phyloP scores from a whole-genome alignment of 208 protist species.

The Trichomonas gallinae region DNA sequence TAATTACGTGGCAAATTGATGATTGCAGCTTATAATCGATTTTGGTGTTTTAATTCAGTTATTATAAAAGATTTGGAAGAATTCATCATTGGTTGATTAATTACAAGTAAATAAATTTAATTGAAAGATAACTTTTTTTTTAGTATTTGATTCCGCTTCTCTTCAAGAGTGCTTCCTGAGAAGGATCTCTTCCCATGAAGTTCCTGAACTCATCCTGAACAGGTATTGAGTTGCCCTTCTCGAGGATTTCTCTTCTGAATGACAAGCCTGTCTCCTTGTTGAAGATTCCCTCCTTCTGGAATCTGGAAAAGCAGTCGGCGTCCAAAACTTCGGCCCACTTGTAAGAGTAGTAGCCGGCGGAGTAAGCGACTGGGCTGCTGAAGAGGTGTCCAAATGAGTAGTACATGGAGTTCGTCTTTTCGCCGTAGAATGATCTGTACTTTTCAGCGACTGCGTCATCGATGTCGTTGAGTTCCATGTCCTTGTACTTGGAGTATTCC shows the following conservation, averaged over 20 bases:
- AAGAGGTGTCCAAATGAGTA: not conserved
- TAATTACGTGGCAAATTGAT: too few relatives aligned
- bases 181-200: constrained; percentile 19
- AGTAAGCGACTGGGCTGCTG: not conserved
- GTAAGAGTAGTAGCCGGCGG: not conserved
- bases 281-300: not conserved
- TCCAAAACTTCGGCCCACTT: not conserved
- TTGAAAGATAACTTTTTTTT: too few relatives aligned
- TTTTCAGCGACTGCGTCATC: not conserved
- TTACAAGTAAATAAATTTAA: too few relatives aligned
- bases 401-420: not conserved
- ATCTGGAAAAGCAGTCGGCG: not conserved
- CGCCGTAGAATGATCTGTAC: not conserved
- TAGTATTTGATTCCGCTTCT: constrained; percentile 3
- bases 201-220: not conserved
- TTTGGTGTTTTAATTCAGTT: too few relatives aligned
- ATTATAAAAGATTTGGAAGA: too few relatives aligned
- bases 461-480: not conserved
- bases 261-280: not conserved
- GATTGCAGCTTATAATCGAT: too few relatives aligned
- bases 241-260: not conserved
- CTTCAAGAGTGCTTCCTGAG: not conserved
- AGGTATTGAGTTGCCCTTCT: not conserved
- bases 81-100: too few relatives aligned
- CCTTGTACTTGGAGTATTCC: not conserved